Conservation (phyloP, 768 basidiomycete genomes). For the Mrakia hoshinonis region DNA sequence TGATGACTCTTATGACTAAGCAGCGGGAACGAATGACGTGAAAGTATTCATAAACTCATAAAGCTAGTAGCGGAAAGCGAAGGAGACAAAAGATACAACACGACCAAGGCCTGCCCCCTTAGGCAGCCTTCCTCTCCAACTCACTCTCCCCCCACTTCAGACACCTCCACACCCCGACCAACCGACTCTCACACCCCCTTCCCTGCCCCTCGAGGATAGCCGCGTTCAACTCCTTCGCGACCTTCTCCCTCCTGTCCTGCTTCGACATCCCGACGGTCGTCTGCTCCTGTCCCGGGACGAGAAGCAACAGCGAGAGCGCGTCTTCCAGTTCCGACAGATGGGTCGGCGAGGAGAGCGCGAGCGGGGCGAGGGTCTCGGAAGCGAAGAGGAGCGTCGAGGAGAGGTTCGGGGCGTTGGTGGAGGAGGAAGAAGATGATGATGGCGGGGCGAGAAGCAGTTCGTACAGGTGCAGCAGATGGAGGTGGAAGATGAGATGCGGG, state of each 20-base stretch:
- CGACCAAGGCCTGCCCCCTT: too few relatives aligned
- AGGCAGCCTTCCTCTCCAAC: not conserved
- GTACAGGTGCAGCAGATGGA: conserved; percentile 92
- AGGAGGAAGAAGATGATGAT: not conserved
- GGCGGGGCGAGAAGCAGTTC: conserved; percentile 76
- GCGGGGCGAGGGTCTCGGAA: conserved; percentile 83
- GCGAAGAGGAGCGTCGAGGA: conserved; percentile 80
- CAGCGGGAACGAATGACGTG: too few relatives aligned
- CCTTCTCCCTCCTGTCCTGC: conserved; percentile 79
- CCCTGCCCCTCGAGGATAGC: conserved; percentile 87
- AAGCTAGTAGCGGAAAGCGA: too few relatives aligned
- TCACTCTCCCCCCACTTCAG: conserved; percentile 24
- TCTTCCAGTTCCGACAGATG: conserved; percentile 85
- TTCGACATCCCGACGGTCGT: conserved; percentile 71
- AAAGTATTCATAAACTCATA: too few relatives aligned
- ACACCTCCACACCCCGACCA: conserved; percentile 17
- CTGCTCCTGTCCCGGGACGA: conserved; percentile 44
- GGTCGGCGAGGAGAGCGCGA: conserved; percentile 89
- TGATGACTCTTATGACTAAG: too few relatives aligned
- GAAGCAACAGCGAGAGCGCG: conserved; percentile 75
- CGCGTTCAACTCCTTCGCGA: conserved; percentile 91
- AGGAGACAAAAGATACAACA: too few relatives aligned
- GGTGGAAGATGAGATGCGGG: conserved; percentile 82
- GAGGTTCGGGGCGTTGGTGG: conserved; percentile 43
- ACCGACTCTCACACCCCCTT: conserved; percentile 62